These are phyloP conservation scores for Penicillium sp. DNA, from an alignment of 2,329 filamentous ascomycete species.

Conservation along the genomic window DNA sequence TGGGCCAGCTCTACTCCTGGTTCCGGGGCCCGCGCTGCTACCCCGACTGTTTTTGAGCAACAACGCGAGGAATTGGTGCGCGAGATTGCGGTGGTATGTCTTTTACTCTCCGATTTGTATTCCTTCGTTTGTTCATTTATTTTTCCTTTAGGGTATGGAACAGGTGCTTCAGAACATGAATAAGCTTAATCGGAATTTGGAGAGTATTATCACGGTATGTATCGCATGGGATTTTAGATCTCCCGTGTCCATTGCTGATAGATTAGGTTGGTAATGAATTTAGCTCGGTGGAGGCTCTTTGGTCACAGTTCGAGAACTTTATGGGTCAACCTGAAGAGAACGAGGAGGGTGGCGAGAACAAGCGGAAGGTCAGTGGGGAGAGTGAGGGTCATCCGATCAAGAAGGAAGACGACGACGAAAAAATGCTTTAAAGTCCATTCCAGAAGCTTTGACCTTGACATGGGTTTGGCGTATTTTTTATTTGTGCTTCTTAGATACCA, in stretches of 20 bases:
- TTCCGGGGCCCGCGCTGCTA: slow-evolving; percentile 15
- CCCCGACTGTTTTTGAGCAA: slow-evolving; percentile 43
- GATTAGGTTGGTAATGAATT: slow-evolving; percentile 91
- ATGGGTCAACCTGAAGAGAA: slow-evolving; percentile 67
- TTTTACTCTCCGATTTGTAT: neutral
- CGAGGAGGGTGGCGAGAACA: slow-evolving; percentile 30
- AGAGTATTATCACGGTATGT: slow-evolving; percentile 82
- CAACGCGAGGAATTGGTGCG: slow-evolving; percentile 43
- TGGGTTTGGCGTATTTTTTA: neutral
- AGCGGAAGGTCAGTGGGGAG: slow-evolving; percentile 28
- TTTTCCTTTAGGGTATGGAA: slow-evolving; percentile 62
- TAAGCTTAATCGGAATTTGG: slow-evolving; percentile 85
- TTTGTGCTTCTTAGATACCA: slow-evolving; percentile 13
- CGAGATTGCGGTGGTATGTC: slow-evolving; percentile 46
- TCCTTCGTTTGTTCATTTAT: neutral
- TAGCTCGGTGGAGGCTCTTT: slow-evolving; percentile 91
- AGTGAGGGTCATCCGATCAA: slow-evolving; percentile 17
- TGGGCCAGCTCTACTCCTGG: slow-evolving; percentile 18
- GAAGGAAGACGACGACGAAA: slow-evolving; percentile 15
- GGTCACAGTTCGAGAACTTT: slow-evolving; percentile 95
- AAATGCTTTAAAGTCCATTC: neutral
- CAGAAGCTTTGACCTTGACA: neutral
- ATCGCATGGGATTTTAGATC: neutral
- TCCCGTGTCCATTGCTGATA: neutral
- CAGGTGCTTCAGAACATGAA: slow-evolving; percentile 95